Conservation (phyloP, 805 yeast species). For the Ascoidea tarda region DNA sequence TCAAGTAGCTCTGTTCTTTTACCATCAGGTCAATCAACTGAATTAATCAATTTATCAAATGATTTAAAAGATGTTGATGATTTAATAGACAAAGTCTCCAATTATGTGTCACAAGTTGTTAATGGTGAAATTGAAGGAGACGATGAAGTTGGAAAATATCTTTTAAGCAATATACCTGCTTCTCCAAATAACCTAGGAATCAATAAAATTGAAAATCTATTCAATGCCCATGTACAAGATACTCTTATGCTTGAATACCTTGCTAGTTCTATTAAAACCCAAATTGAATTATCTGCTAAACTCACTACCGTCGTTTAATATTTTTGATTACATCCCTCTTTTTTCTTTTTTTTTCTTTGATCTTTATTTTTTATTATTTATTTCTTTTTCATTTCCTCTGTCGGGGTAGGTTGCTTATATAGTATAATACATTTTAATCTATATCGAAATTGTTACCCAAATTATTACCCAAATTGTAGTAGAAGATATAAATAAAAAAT, state of each 20-base stretch:
- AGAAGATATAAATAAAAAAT: too few relatives aligned
- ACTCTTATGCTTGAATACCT: slow-evolving; percentile 70
- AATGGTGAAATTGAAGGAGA: slow-evolving; percentile 31
- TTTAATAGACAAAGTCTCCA: slow-evolving; percentile 34
- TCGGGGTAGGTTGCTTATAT: too few relatives aligned
- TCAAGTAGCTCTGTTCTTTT: slow-evolving; percentile 18
- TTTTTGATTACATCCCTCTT: too few relatives aligned
- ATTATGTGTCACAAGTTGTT: slow-evolving; percentile 29
- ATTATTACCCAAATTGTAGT: too few relatives aligned
- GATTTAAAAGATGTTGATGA: slow-evolving; percentile 31
- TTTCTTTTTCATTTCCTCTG: too few relatives aligned
- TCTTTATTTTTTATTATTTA: too few relatives aligned
- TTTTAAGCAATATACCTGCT: slow-evolving; percentile 25
- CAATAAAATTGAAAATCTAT: slow-evolving; percentile 26
- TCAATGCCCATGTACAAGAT: slow-evolving; percentile 66
- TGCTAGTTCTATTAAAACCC: slow-evolving; percentile 74
- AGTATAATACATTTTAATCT: too few relatives aligned
- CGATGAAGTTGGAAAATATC: slow-evolving; percentile 48
- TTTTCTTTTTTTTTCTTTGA: too few relatives aligned
- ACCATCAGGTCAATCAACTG: slow-evolving; percentile 16
- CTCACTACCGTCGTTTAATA: slow-evolving; percentile 38
- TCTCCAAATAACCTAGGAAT: background rate
- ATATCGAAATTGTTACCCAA: too few relatives aligned
- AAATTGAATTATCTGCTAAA: slow-evolving; percentile 65
- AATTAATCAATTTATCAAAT: slow-evolving; percentile 29